Conservation (phyloP, 108 stramenopile genomes). For the Nannochloropsis oceanica region DNA sequence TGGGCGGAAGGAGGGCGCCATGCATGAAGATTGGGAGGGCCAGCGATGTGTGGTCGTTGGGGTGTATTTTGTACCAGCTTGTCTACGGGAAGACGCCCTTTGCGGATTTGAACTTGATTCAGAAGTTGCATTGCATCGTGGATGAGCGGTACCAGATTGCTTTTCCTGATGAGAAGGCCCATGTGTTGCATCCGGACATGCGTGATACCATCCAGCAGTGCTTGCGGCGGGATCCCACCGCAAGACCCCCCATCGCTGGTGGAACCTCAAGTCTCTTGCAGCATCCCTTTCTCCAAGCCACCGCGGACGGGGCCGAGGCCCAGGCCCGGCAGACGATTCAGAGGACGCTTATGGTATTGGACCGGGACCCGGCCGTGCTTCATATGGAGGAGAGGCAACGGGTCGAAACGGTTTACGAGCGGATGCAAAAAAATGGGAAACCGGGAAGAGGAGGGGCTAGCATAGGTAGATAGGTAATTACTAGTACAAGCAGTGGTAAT, state of each 20-base stretch:
- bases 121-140: conserved; percentile 64
- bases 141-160: neutral
- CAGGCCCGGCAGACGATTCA: neutral
- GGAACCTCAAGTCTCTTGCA: neutral
- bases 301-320: neutral
- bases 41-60: conserved; percentile 48
- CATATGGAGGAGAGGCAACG: neutral
- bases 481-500: neutral
- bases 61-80: conserved; percentile 96
- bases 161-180: neutral
- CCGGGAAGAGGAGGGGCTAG: neutral
- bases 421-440: neutral
- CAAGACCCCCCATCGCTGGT: neutral
- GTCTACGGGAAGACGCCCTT: conserved; percentile 83
- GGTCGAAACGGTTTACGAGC: neutral
- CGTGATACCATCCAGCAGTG: conserved; percentile 5
- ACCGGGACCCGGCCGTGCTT: neutral
- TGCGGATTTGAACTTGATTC: conserved; percentile 72
- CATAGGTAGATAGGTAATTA: neutral
- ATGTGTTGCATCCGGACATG: neutral
- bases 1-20: conserved; percentile 43
- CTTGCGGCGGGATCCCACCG: conserved; percentile 1
- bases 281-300: conserved; percentile 9
- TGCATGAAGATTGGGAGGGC: conserved; percentile 36
- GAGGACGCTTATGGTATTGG: neutral